phyloP scores from a whole-genome alignment of 306 rosid genomes.

The Cucurbita argyrosperma region DNA sequence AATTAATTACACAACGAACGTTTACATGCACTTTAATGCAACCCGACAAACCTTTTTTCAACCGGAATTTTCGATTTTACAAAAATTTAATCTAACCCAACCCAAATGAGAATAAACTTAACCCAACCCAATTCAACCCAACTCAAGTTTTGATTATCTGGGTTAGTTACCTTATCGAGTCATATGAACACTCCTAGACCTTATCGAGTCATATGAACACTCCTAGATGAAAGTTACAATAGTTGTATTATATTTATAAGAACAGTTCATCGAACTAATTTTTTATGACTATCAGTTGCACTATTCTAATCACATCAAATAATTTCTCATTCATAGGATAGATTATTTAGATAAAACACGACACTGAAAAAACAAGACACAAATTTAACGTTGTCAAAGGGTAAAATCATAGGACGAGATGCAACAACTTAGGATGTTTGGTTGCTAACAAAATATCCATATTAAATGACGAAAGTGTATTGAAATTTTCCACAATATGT shows the following conservation, averaged over 20 bases:
- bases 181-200: too few species aligned
- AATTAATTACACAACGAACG: not conserved
- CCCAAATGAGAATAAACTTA: too few species aligned
- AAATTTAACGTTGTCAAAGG: not conserved
- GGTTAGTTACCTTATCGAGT: too few species aligned
- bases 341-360: not conserved
- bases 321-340: not conserved
- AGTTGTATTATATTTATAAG: too few species aligned
- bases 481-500: conserved; percentile 3
- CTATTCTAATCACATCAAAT: not conserved
- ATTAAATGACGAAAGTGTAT: conserved; percentile 10
- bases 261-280: too few species aligned
- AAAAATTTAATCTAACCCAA: too few species aligned
- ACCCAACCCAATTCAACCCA: too few species aligned
- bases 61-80: too few species aligned
- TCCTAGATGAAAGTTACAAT: too few species aligned
- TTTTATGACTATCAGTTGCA: not conserved
- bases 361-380: not conserved
- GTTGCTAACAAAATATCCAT: conserved; percentile 9
- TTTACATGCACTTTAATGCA: not conserved
- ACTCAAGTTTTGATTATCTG: too few species aligned
- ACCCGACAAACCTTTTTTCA: too few species aligned
- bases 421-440: conserved; percentile 18
- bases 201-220: too few species aligned
- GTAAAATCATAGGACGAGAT: conserved; percentile 3